phyloP scores from a whole-genome alignment of 1,284 basidiomycete genomes.

The Cutaneotrichosporon dermatis region DNA sequence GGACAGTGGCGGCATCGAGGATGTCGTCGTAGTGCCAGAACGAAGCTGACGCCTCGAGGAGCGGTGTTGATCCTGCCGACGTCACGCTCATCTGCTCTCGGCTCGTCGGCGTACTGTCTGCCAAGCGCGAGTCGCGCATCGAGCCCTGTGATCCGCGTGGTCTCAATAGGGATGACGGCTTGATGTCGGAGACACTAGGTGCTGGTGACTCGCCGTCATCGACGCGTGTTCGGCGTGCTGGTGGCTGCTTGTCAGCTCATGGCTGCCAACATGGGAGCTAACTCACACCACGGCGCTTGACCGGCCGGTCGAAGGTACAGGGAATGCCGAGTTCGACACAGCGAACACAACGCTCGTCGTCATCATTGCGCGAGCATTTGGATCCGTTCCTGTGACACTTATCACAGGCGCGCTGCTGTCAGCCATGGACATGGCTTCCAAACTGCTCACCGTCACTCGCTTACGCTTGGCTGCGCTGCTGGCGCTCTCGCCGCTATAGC shows the following conservation, averaged over 20 bases:
- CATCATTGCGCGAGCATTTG: background rate
- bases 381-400: conserved; percentile 2
- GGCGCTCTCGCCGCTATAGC: background rate
- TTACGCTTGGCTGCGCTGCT: background rate
- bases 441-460: background rate
- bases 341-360: background rate
- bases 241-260: background rate
- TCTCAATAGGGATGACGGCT: too few relatives aligned
- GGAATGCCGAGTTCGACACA: background rate
- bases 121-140: too few relatives aligned
- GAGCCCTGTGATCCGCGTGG: too few relatives aligned
- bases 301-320: background rate
- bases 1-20: background rate
- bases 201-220: background rate
- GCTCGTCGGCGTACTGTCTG: background rate
- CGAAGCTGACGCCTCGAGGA: background rate
- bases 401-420: background rate
- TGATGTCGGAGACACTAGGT: too few relatives aligned
- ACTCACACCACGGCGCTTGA: conserved; percentile 1
- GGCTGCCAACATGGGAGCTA: background rate
- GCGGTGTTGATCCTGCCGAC: background rate
- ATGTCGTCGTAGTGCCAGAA: conserved; percentile 1
- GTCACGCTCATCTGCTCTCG: background rate
- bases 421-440: background rate
- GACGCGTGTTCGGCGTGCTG: background rate